Conservation (phyloP, 371 early-diverging fungal species). For the Mortierella sp. region DNA sequence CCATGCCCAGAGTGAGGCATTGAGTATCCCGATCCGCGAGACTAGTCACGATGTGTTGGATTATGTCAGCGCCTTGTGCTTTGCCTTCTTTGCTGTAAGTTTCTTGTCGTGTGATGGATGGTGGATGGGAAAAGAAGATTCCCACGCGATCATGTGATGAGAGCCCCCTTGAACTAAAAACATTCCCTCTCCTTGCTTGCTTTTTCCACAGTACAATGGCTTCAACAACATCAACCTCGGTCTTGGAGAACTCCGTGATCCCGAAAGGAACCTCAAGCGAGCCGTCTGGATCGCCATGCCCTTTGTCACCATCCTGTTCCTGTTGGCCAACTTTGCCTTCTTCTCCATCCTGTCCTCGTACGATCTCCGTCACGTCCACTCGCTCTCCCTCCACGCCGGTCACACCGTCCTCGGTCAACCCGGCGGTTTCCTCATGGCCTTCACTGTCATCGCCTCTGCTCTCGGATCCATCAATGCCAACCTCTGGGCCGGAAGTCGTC, state of each 20-base stretch:
- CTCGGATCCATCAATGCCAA: constrained; percentile 55
- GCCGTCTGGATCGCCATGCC: constrained; percentile 53
- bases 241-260: constrained; percentile 45
- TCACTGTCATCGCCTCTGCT: constrained; percentile 47
- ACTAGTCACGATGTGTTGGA: constrained; percentile 43
- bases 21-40: constrained; percentile 39
- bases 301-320: constrained; percentile 47
- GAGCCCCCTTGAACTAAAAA: background rate
- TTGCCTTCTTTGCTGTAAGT: constrained; percentile 54
- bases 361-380: constrained; percentile 53
- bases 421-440: constrained; percentile 52
- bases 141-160: too few species aligned
- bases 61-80: constrained; percentile 51
- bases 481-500: constrained; percentile 47
- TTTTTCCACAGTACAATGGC: constrained; percentile 33
- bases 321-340: constrained; percentile 52
- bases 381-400: constrained; percentile 48
- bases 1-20: constrained; percentile 39
- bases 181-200: background rate
- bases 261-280: constrained; percentile 45
- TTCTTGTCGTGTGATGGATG: background rate
- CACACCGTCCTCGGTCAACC: constrained; percentile 46
- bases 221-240: constrained; percentile 55
- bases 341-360: constrained; percentile 51
- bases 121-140: background rate